Conservation (phyloP, 129 eudicot genomes). For the Lactuca saligna region DNA sequence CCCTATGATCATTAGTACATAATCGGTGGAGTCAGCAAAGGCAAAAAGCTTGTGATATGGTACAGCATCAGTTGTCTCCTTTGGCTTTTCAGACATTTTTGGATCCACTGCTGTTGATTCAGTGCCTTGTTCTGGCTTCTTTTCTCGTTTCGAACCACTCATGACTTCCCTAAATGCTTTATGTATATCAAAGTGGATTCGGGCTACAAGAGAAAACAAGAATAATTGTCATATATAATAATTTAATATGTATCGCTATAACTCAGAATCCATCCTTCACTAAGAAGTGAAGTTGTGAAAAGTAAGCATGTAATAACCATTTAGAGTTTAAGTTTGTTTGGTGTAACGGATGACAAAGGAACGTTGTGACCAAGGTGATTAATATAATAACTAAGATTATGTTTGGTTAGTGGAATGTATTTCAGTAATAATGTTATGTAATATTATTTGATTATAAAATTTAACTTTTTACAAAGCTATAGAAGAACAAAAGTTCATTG, state of each 20-base stretch:
- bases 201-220: not conserved
- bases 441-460: no score
- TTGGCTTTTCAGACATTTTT: not conserved
- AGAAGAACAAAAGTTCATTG: no score
- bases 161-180: not conserved
- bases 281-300: no score
- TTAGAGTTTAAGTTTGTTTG: no score
- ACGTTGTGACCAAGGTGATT: no score
- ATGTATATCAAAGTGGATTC: not conserved
- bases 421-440: no score
- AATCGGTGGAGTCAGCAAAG: conserved; percentile 65
- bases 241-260: not conserved
- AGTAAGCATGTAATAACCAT: not conserved
- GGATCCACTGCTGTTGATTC: not conserved
- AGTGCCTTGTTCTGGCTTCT: not conserved
- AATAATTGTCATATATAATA: not conserved
- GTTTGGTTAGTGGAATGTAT: no score
- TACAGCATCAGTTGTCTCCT: conserved; percentile 27
- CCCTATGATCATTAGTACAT: conserved; percentile 58
- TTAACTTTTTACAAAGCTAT: no score
- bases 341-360: no score
- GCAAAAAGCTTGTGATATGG: conserved; percentile 71
- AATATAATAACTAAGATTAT: no score
- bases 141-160: not conserved
- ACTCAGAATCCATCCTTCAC: not conserved